These are phyloP conservation scores for Calocybe indica DNA, from an alignment of 768 basidiomycete genomes.

Conservation along the genomic window DNA sequence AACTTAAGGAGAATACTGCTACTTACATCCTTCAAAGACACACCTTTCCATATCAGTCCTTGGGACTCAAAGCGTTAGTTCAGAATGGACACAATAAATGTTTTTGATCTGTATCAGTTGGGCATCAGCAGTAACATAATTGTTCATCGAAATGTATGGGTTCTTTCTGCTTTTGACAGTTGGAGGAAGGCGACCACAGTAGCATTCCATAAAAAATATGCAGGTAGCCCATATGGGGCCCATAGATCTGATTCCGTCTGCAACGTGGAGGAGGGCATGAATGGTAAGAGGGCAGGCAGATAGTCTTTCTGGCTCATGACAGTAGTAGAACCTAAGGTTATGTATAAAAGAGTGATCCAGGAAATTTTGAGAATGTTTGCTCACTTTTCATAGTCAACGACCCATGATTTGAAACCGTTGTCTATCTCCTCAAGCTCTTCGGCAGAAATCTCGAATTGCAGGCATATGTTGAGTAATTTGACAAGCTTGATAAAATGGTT, in stretches of 20 bases:
- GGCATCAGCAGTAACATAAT: constrained; percentile 18
- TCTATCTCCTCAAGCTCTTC: constrained; percentile 1
- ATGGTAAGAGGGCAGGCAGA: constrained; percentile 5
- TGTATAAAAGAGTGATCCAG: neutral
- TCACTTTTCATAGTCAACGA: constrained; percentile 5
- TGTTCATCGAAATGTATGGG: constrained; percentile 25
- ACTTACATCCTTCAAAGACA: neutral
- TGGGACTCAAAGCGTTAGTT: constrained; percentile 13
- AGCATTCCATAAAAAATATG: constrained; percentile 34
- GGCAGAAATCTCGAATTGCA: constrained; percentile 26
- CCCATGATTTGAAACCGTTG: neutral
- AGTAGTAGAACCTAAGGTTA: too few relatives aligned
- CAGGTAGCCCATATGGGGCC: constrained; percentile 33
- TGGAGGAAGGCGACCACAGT: constrained; percentile 22
- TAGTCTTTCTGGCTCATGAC: too few relatives aligned
- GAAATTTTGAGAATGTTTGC: too few relatives aligned
- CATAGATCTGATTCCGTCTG: constrained; percentile 19
- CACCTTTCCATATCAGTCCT: too few relatives aligned
- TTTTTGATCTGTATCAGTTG: constrained; percentile 26
- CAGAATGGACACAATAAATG: constrained; percentile 16
- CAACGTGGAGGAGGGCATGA: constrained; percentile 28
- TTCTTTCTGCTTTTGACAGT: constrained; percentile 20
- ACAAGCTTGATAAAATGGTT: constrained; percentile 36
- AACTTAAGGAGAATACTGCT: constrained; percentile 8
- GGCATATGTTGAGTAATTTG: constrained; percentile 24